phyloP scores from a whole-genome alignment of 495 filamentous ascomycete species.

The Annulohypoxylon maeteangense region DNA sequence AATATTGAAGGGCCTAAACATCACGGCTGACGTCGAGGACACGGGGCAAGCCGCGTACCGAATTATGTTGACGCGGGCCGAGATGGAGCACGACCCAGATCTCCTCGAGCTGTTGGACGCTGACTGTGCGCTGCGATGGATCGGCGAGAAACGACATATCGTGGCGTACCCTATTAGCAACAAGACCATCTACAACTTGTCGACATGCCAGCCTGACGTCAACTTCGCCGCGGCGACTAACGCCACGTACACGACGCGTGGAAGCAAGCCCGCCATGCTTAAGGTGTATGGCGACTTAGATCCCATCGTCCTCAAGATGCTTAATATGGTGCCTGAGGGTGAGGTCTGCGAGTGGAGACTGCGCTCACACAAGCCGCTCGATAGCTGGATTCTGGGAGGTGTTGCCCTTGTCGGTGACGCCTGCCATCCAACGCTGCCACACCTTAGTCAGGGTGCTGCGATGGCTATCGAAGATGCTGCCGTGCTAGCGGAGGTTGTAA shows the following conservation, averaged over 20 bases:
- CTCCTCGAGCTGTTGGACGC: conserved; percentile 73
- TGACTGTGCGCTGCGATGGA: conserved; percentile 79
- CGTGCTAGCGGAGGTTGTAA: conserved; percentile 74
- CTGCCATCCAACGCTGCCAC: conserved; percentile 82
- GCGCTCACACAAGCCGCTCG: conserved; percentile 73
- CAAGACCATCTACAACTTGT: conserved; percentile 83
- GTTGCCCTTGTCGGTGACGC: conserved; percentile 82
- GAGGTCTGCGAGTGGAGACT: conserved; percentile 87
- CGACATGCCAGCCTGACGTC: conserved; percentile 76
- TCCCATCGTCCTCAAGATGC: conserved; percentile 75
- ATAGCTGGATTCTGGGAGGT: conserved; percentile 73
- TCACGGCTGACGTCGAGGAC: conserved; percentile 70
- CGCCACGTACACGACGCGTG: conserved; percentile 79
- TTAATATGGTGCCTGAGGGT: conserved; percentile 81
- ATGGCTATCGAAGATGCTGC: conserved; percentile 85
- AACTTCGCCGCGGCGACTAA: conserved; percentile 78
- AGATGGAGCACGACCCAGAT: conserved; percentile 74
- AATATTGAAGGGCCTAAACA: conserved; percentile 67
- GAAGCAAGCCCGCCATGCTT: conserved; percentile 74
- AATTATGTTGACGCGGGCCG: conserved; percentile 77
- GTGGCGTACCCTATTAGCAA: conserved; percentile 82
- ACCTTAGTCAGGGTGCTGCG: conserved; percentile 83
- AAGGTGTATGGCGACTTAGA: conserved; percentile 75
- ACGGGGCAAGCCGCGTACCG: conserved; percentile 85
- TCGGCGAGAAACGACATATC: conserved; percentile 80